These are phyloP conservation scores for Trichoderma sp. DNA, from an alignment of 2,329 filamentous ascomycete genomes.

Conservation along the genomic window DNA sequence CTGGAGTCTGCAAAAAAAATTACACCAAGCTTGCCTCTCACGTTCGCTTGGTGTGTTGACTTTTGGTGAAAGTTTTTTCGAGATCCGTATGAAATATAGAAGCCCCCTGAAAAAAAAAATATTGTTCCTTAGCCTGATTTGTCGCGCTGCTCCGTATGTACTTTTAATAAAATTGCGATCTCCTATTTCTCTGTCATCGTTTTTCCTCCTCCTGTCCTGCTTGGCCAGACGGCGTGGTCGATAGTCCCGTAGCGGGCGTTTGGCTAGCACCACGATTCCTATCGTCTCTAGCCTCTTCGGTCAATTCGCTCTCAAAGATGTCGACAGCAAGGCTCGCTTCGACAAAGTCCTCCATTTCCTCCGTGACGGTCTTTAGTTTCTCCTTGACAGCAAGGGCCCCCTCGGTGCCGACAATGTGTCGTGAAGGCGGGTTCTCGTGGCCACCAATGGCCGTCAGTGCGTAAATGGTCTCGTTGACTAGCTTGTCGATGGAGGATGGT, in stretches of 20 bases:
- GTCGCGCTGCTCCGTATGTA: not conserved
- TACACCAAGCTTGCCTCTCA: not conserved
- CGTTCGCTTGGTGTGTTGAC: not conserved
- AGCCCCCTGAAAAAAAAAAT: not conserved
- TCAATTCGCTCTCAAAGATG: conserved; percentile 64
- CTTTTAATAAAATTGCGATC: not conserved
- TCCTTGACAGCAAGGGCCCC: conserved; percentile 88
- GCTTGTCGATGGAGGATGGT: conserved; percentile 66
- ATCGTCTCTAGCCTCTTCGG: conserved; percentile 54
- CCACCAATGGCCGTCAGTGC: conserved; percentile 90
- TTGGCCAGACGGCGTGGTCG: conserved; percentile 3
- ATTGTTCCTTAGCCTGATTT: not conserved
- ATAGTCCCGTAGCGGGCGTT: conserved; percentile 19
- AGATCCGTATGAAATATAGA: not conserved
- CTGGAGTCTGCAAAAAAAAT: too few species aligned
- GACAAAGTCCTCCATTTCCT: conserved; percentile 95
- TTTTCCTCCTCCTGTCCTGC: not conserved
- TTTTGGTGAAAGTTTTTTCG: not conserved
- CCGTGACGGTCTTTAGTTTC: conserved; percentile 93
- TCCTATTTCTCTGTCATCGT: not conserved
- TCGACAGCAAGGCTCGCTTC: conserved; percentile 87
- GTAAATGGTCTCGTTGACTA: conserved; percentile 88
- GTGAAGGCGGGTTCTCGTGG: conserved; percentile 90
- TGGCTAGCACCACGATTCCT: conserved; percentile 38
- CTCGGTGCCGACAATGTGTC: conserved; percentile 92